These are phyloP conservation scores for Xylariaceae sp. DNA, from an alignment of 2,329 filamentous ascomycete genomes.

Conservation along the genomic window DNA sequence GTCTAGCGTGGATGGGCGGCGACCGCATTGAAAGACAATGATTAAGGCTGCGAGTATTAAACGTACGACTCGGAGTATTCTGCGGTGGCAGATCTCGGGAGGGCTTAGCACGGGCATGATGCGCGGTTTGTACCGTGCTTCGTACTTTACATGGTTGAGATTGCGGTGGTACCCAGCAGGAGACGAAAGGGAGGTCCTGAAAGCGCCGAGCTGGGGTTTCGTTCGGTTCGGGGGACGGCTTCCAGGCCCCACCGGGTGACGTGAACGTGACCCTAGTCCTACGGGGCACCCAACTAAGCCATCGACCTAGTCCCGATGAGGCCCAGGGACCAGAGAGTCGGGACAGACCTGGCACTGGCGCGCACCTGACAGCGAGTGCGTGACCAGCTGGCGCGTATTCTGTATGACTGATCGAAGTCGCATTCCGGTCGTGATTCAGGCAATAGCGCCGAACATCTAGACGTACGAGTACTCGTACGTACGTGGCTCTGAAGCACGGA, in stretches of 20 bases:
- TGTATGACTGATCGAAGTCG: neutral
- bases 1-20: neutral
- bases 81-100: neutral
- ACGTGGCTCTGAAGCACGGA: neutral
- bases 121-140: neutral
- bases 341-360: conserved; percentile 18
- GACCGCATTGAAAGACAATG: neutral
- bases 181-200: neutral
- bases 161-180: neutral
- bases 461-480: neutral
- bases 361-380: neutral
- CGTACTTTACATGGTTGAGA: no score
- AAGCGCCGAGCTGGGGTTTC: neutral
- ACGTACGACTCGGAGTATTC: neutral
- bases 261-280: neutral
- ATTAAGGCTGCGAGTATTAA: neutral
- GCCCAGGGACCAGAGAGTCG: conserved; percentile 31
- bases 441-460: neutral
- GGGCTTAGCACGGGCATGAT: neutral
- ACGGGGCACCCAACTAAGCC: conserved; percentile 13
- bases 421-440: neutral
- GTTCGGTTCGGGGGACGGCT: neutral
- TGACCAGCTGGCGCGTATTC: conserved; percentile 1
- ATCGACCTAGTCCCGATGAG: conserved; percentile 26
- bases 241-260: conserved; percentile 20